Conservation (phyloP, 2,329 filamentous ascomycete genomes). For the Capronia coronata region DNA sequence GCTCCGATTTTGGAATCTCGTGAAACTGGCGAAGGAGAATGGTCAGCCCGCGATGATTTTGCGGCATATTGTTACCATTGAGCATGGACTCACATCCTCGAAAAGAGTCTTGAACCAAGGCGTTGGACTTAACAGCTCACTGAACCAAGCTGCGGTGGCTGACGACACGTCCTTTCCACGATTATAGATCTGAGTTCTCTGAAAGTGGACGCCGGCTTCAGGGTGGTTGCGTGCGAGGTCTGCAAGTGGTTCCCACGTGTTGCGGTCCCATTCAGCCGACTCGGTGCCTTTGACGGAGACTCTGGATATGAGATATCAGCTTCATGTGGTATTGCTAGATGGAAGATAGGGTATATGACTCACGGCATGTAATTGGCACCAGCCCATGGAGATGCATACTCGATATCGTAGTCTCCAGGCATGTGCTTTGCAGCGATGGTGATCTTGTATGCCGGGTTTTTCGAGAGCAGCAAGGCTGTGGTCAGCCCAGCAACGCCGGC, state of each 20-base stretch:
- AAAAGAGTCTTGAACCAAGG: constrained; percentile 70
- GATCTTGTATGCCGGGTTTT: constrained; percentile 47
- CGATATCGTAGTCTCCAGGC: constrained; percentile 70
- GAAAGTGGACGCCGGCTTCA: constrained; percentile 69
- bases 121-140: constrained; percentile 58
- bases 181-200: constrained; percentile 53
- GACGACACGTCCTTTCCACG: constrained; percentile 58
- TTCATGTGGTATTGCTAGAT: background rate
- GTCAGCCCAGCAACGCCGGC: constrained; percentile 49
- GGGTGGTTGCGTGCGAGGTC: constrained; percentile 55
- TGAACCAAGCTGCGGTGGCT: constrained; percentile 54
- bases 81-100: constrained; percentile 50
- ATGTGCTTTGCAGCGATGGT: constrained; percentile 73
- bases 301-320: constrained; percentile 24
- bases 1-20: constrained; percentile 49
- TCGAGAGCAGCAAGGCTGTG: constrained; percentile 51
- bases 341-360: constrained; percentile 30
- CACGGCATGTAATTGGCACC: constrained; percentile 68
- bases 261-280: constrained; percentile 47
- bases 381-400: constrained; percentile 78
- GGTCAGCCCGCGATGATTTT: background rate
- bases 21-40: constrained; percentile 48
- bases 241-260: constrained; percentile 55
- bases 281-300: constrained; percentile 32
- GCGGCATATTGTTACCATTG: background rate